Evolutionary conservation across 208 protist species (phyloP).

Genomic region (Trypanosoma mega): DNA sequence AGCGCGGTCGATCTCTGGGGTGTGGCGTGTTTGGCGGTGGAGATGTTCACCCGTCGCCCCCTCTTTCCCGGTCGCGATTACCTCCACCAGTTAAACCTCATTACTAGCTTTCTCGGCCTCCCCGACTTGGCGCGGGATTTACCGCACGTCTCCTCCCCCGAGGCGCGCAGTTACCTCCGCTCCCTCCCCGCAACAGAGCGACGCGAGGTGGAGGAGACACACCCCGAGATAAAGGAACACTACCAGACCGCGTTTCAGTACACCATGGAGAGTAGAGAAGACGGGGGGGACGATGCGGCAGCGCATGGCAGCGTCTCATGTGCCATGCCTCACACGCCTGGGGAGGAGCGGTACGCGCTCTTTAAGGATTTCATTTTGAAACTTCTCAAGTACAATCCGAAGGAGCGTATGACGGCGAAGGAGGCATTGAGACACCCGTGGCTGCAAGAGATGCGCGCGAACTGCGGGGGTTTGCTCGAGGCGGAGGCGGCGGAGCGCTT

Average conservation of each 20-base stretch:
- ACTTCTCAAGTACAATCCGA: slow-evolving; percentile 93
- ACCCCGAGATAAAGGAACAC: slow-evolving; percentile 38
- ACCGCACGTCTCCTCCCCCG: slow-evolving; percentile 42
- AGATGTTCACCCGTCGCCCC: slow-evolving; percentile 90
- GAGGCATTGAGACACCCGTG: slow-evolving; percentile 88
- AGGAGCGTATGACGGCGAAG: slow-evolving; percentile 91
- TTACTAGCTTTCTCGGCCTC: slow-evolving; percentile 65
- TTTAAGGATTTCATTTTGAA: slow-evolving; percentile 88
- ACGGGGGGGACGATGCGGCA: slow-evolving; percentile 12
- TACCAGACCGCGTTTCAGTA: slow-evolving; percentile 53
- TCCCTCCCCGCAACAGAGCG: slow-evolving; percentile 44
- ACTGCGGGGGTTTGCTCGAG: slow-evolving; percentile 29
- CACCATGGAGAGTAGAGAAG: slow-evolving; percentile 36
- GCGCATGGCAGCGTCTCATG: background rate
- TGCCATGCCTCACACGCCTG: background rate
- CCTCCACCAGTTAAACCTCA: slow-evolving; percentile 86
- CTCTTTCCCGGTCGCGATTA: slow-evolving; percentile 87
- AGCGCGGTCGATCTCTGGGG: slow-evolving; percentile 96
- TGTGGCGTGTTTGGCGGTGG: slow-evolving; percentile 94
- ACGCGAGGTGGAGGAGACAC: slow-evolving; percentile 56
- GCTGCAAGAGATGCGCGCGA: slow-evolving; percentile 51
- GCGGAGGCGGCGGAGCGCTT: slow-evolving; percentile 44
- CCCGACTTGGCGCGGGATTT: slow-evolving; percentile 80
- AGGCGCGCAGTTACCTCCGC: slow-evolving; percentile 72
- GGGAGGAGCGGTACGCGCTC: slow-evolving; percentile 43